Conservation (phyloP, 106 monocot genomes). For the Dendrobium huoshanense region DNA sequence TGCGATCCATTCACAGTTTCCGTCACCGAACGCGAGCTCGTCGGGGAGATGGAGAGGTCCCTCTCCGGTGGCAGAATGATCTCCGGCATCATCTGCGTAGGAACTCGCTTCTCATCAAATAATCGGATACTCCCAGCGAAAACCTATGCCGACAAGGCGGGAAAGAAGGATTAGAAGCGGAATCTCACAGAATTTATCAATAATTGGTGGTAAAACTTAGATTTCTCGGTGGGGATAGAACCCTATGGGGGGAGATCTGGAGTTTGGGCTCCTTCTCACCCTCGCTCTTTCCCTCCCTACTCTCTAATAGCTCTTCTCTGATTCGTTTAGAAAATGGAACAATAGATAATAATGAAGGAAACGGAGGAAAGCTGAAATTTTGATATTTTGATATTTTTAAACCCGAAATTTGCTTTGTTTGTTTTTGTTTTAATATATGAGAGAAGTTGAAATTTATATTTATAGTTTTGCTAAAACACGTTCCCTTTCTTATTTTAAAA, state of each 20-base stretch:
- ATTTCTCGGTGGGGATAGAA: background rate
- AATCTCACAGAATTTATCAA: background rate
- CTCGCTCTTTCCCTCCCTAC: background rate
- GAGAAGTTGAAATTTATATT: too few species aligned
- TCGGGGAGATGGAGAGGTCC: constrained; percentile 8
- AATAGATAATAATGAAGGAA: too few species aligned
- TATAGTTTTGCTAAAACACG: too few species aligned
- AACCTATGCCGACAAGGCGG: background rate
- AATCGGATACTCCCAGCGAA: background rate
- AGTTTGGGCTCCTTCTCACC: background rate
- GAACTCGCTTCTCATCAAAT: constrained; percentile 2
- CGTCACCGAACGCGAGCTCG: constrained; percentile 14
- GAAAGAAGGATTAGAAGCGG: background rate
- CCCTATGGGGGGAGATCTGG: background rate
- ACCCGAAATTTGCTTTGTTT: too few species aligned
- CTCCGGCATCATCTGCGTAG: constrained; percentile 4
- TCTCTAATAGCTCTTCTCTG: background rate
- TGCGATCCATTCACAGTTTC: constrained; percentile 31
- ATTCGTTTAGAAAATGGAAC: too few species aligned
- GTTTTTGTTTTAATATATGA: too few species aligned
- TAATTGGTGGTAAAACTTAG: background rate
- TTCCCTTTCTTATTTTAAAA: too few species aligned
- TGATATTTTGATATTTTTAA: too few species aligned
- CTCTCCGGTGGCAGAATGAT: constrained; percentile 7
- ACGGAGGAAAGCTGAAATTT: too few species aligned